Evolutionary conservation across 2,329 filamentous ascomycete genomes (phyloP).

Genomic region (Penicillium sp.): DNA sequence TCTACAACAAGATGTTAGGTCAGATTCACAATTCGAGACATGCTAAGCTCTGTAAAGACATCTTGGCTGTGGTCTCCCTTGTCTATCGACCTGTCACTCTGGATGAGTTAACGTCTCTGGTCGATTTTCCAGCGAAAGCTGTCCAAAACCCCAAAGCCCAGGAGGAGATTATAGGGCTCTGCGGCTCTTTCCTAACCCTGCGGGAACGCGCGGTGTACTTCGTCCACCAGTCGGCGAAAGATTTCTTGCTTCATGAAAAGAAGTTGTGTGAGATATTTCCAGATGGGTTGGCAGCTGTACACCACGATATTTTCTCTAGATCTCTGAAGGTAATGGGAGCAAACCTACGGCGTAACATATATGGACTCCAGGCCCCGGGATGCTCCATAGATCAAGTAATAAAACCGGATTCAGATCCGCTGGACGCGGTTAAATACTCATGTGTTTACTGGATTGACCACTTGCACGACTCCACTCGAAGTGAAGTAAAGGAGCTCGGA

Average conservation of each 20-base stretch:
- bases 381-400: conserved; percentile 15
- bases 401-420: no score
- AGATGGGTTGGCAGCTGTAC: no score
- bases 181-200: conserved; percentile 41
- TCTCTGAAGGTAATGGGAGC: conserved; percentile 31
- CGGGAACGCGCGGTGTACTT: conserved; percentile 28
- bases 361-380: conserved; percentile 23
- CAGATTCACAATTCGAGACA: conserved; percentile 18
- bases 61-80: conserved; percentile 28
- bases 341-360: conserved; percentile 35
- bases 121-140: conserved; percentile 15
- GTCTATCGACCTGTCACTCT: conserved; percentile 35
- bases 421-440: no score
- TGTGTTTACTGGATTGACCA: no score
- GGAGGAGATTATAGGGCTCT: conserved; percentile 25
- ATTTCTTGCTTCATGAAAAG: conserved; percentile 21
- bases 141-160: conserved; percentile 6
- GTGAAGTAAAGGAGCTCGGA: conserved; percentile 4
- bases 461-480: no score
- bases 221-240: conserved; percentile 45
- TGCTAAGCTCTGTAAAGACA: conserved; percentile 24
- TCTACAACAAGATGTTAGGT: neutral
- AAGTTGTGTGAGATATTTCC: no score
- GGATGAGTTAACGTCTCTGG: conserved; percentile 26
- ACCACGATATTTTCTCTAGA: conserved; percentile 25